Conservation (phyloP, 352 stramenopile genomes). For the Phytopythium montanum region DNA sequence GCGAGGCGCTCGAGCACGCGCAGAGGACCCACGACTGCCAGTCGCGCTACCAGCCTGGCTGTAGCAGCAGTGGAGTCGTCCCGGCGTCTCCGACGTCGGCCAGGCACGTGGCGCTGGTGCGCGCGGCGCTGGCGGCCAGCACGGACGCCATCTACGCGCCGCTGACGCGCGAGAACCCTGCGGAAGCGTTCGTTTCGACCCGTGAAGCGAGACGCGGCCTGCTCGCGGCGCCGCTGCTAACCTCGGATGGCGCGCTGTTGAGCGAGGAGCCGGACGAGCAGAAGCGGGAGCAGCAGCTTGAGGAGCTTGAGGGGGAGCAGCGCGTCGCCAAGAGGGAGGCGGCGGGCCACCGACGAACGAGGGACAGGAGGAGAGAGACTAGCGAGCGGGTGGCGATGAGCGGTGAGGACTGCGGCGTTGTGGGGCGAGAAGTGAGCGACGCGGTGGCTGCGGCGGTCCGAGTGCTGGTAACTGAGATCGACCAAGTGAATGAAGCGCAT, state of each 20-base stretch:
- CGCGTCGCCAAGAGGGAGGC: constrained; percentile 46
- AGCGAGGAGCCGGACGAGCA: constrained; percentile 22
- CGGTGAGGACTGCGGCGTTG: constrained; percentile 19
- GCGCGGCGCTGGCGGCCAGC: constrained; percentile 33
- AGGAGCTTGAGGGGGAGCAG: constrained; percentile 28
- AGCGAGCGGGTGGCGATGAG: constrained; percentile 17
- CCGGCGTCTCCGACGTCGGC: constrained; percentile 46
- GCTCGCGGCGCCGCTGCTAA: constrained; percentile 36
- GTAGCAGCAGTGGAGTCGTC: constrained; percentile 1
- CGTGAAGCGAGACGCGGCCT: constrained; percentile 53
- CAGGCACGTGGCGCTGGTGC: constrained; percentile 40
- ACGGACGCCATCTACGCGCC: constrained; percentile 64
- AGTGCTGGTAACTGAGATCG: not conserved
- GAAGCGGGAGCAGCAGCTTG: constrained; percentile 18
- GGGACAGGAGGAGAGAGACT: constrained; percentile 18
- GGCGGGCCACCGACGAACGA: constrained; percentile 26
- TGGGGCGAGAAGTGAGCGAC: not conserved
- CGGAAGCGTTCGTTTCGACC: constrained; percentile 24
- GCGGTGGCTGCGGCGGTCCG: not conserved
- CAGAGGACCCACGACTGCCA: constrained; percentile 73
- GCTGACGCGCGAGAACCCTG: constrained; percentile 47
- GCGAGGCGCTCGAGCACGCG: constrained; percentile 55
- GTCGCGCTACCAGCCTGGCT: constrained; percentile 20
- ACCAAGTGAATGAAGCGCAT: too few species aligned
- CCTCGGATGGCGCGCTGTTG: constrained; percentile 62